Base-by-base conservation (phyloP, 345 rosid genomes). In the Dimocarpus longan region DNA sequence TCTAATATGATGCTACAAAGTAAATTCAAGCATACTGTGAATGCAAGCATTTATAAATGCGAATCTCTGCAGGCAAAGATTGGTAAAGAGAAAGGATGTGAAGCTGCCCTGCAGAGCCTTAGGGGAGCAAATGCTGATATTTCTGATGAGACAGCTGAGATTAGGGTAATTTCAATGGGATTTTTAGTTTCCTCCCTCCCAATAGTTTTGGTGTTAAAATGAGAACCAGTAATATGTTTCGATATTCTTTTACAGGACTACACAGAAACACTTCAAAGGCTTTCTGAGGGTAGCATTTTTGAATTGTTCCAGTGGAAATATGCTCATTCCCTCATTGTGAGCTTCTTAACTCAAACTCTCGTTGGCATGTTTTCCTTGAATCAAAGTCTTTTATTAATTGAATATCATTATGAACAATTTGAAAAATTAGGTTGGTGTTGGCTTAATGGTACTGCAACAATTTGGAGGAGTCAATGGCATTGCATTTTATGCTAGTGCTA, bases 371-470 rank as follows among this genome's bases (percentile, higher is more conserved):
- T 46, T 66, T 12, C 4, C 40, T 16, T 65, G 37, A 26, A 54
- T 28, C 26, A 62, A 28, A 48, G 28, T 66, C 54, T 21, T 50
- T 21, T 19, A 50, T 13, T 7, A 66, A 19, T 12, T 16, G 48
- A 60, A 32, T n/a, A 8, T 68, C 69, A 11, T 15, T 5, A 24
- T 10, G 24, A 40, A 52, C n/a, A 5, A 44, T 15, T 24, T 8
- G 12, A 52, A 66, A 60, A 66, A 76, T 71, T 54, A 90, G 95
- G 89, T 91, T 77, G 95, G 90, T 42, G 87, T 91, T 71, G 93
- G 92, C 54, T 83, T 94, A 77, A 94, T 94, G 94, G 91, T 81
- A 69, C 83, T 94, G 82, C 98, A 93, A 81, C 92, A 92, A 65
- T 88, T 94, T 68, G 94, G 97, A 76, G 98, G 98, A 60, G 90